Conservation (phyloP, 208 protist species). For the Balamuthia mandrillaris region DNA sequence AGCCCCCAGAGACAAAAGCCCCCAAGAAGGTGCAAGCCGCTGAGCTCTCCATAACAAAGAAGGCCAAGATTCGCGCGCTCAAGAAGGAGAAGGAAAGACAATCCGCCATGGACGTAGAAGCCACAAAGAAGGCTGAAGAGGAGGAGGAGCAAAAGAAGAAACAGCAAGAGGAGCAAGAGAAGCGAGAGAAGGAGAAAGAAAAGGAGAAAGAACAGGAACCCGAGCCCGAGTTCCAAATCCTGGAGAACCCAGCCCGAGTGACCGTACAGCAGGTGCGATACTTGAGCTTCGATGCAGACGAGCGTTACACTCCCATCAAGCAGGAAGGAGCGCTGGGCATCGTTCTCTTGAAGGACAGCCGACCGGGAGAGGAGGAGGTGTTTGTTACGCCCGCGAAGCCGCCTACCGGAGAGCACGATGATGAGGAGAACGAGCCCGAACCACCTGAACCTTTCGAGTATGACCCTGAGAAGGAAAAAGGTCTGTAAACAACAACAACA, state of each 20-base stretch:
- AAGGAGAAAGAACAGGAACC: constrained; percentile 38
- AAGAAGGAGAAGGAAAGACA: constrained; percentile 61
- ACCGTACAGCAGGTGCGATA: constrained; percentile 63
- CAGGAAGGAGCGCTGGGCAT: constrained; percentile 47
- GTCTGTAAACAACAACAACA: neutral
- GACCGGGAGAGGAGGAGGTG: neutral
- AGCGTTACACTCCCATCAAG: constrained; percentile 65
- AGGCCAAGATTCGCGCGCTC: constrained; percentile 43
- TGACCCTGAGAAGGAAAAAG: constrained; percentile 34
- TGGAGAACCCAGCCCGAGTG: constrained; percentile 76
- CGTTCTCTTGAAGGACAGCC: constrained; percentile 64
- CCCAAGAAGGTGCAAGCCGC: constrained; percentile 57
- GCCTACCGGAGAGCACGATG: neutral
- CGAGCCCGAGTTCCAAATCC: constrained; percentile 63
- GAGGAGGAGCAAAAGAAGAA: constrained; percentile 45
- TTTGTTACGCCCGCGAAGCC: constrained; percentile 15
- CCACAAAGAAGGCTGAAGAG: neutral
- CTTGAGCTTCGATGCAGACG: constrained; percentile 58
- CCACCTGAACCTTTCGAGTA: constrained; percentile 39
- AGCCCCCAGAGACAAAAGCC: constrained; percentile 50
- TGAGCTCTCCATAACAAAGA: constrained; percentile 64
- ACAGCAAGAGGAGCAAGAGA: constrained; percentile 60
- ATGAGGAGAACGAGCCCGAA: constrained; percentile 18
- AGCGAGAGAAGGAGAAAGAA: constrained; percentile 48
- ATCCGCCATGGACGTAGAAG: neutral